These are phyloP conservation scores for Chimonanthus salicifolius DNA, from an alignment of 164 flowering plant genomes.

Conservation along the genomic window DNA sequence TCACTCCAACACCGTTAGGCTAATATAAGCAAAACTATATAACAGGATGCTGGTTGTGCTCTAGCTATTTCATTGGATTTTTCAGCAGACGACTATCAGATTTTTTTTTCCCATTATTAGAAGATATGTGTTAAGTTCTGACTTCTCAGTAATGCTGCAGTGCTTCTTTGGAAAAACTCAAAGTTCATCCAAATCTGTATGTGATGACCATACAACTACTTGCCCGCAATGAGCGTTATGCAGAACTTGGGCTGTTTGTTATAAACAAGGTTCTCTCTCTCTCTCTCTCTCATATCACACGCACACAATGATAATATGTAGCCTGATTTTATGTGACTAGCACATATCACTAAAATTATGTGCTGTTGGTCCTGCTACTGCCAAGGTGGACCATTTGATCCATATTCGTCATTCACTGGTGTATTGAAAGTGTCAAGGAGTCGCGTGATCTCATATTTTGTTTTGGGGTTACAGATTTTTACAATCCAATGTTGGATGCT, in stretches of 20 bases:
- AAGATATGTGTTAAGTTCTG: not conserved
- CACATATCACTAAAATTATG: too few species aligned
- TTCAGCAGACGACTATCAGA: not conserved
- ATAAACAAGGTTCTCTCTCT: conserved; percentile 75
- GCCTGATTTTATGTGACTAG: too few species aligned
- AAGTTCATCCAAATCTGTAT: conserved; percentile 63
- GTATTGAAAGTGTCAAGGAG: too few species aligned
- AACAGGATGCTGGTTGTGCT: not conserved
- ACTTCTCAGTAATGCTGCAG: conserved; percentile 30
- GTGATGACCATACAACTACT: conserved; percentile 69
- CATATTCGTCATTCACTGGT: too few species aligned
- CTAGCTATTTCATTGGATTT: not conserved
- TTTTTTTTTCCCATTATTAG: too few species aligned
- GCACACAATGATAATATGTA: too few species aligned
- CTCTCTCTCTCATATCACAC: not conserved
- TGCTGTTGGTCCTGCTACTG: too few species aligned
- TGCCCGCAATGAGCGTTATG: conserved; percentile 63
- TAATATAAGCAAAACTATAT: not conserved
- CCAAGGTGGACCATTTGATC: too few species aligned
- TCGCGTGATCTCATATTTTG: too few species aligned
- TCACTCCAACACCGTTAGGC: too few species aligned
- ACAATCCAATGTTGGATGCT: too few species aligned
- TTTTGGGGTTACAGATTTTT: too few species aligned
- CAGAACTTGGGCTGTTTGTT: conserved; percentile 70
- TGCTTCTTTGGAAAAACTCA: conserved; percentile 60